Evolutionary conservation across 2,329 filamentous ascomycete species (phyloP).

Genomic region (Diplocarpon mali): DNA sequence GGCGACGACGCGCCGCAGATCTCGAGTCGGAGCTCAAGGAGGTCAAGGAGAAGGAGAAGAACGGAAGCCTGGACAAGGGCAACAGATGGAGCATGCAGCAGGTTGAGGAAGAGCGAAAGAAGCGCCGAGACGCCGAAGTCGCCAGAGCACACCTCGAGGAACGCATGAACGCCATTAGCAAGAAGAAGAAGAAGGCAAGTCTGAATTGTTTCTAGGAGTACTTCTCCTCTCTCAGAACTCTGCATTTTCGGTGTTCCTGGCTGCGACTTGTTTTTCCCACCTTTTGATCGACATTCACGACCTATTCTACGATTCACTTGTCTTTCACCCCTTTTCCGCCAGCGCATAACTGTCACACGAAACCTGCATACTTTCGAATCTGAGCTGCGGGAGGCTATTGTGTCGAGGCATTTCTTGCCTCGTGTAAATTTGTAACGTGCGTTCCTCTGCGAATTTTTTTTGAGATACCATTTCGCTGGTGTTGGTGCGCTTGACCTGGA

Average conservation of each 20-base stretch:
- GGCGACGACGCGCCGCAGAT: constrained; percentile 73
- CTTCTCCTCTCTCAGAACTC: constrained; percentile 3
- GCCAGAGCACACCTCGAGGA: constrained; percentile 85
- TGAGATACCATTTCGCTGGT: constrained; percentile 19
- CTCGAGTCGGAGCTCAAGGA: constrained; percentile 37
- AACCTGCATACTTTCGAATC: constrained; percentile 5
- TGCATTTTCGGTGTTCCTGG: constrained; percentile 5
- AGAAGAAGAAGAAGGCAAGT: constrained; percentile 74
- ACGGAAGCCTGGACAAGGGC: constrained; percentile 22
- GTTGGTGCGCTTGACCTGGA: constrained; percentile 9
- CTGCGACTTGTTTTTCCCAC: background rate
- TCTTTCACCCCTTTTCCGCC: constrained; percentile 4
- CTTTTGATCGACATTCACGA: constrained; percentile 13
- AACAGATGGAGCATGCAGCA: constrained; percentile 67
- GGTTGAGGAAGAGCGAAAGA: constrained; percentile 92
- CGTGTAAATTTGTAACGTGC: constrained; percentile 12
- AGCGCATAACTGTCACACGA: constrained; percentile 8
- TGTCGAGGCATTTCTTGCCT: constrained; percentile 4
- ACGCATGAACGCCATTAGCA: constrained; percentile 82
- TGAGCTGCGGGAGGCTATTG: constrained; percentile 4
- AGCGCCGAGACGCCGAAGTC: constrained; percentile 79
- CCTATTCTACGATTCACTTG: constrained; percentile 7
- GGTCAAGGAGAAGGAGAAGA: constrained; percentile 35
- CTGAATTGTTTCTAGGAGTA: constrained; percentile 71
- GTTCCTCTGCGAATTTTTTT: constrained; percentile 8